A percentile compares a stretch with the other conserved stretches of the same genome.
Conservation (phyloP, 768 basidiomycete genomes). For the Pleurotus tuber-regium region DNA sequence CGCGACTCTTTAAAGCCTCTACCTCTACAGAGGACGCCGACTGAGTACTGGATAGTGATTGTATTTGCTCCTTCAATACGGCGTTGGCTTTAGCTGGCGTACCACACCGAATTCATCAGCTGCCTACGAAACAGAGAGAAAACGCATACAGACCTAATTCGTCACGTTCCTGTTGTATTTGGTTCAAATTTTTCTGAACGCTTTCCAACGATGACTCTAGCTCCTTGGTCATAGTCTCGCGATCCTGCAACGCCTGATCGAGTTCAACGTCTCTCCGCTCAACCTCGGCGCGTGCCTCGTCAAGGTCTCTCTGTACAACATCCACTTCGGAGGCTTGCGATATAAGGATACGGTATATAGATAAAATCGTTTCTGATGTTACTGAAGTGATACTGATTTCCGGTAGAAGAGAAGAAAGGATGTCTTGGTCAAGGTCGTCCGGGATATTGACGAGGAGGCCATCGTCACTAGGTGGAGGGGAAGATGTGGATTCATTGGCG, state of each 20-base stretch:
- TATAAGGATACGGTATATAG: slow-evolving; percentile 61
- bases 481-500: slow-evolving; percentile 25
- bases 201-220: slow-evolving; percentile 50
- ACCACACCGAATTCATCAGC: slow-evolving; percentile 23
- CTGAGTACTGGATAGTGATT: slow-evolving; percentile 55
- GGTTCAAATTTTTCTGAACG: slow-evolving; percentile 52
- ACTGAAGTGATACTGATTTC: slow-evolving; percentile 55
- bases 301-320: slow-evolving; percentile 56
- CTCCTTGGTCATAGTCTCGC: slow-evolving; percentile 58
- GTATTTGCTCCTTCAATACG: slow-evolving; percentile 53
- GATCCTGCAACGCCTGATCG: slow-evolving; percentile 81
- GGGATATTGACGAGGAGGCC: slow-evolving; percentile 50
- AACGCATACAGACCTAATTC: slow-evolving; percentile 51
- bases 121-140: slow-evolving; percentile 7
- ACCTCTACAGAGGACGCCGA: slow-evolving; percentile 62
- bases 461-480: slow-evolving; percentile 14
- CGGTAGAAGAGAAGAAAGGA: slow-evolving; percentile 59
- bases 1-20: slow-evolving; percentile 52
- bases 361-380: slow-evolving; percentile 55
- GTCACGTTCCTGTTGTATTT: slow-evolving; percentile 61
- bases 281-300: slow-evolving; percentile 64
- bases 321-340: slow-evolving; percentile 57
- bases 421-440: slow-evolving; percentile 63
- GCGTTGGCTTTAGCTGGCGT: slow-evolving; percentile 42
- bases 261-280: slow-evolving; percentile 79